phyloP scores from a whole-genome alignment of 2,329 filamentous ascomycete genomes.

The Colletotrichum eremochloae region DNA sequence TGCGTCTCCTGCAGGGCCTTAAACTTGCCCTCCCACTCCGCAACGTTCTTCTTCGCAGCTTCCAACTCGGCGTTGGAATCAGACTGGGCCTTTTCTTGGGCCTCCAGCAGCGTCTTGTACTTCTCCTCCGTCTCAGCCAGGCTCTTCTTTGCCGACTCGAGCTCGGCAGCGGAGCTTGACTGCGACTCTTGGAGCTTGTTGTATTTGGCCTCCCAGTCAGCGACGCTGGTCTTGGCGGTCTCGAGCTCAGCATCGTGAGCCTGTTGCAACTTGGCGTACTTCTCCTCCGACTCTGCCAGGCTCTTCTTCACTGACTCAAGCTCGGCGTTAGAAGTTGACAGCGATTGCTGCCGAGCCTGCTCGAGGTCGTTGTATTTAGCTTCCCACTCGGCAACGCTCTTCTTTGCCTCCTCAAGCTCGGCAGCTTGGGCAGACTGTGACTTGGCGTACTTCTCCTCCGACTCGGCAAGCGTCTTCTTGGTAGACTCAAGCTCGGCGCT shows the following conservation, averaged over 20 bases:
- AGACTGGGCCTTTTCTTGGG: slow-evolving; percentile 16
- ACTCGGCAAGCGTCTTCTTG: slow-evolving; percentile 40
- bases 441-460: slow-evolving; percentile 44
- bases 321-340: slow-evolving; percentile 17
- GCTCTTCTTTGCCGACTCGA: slow-evolving; percentile 32
- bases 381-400: slow-evolving; percentile 46
- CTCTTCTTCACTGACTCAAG: slow-evolving; percentile 30
- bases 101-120: slow-evolving; percentile 41
- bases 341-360: slow-evolving; percentile 18
- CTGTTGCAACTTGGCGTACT: slow-evolving; percentile 44
- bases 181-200: slow-evolving; percentile 21
- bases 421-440: slow-evolving; percentile 47
- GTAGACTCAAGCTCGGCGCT: slow-evolving; percentile 37
- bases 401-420: slow-evolving; percentile 48
- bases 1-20: slow-evolving; percentile 47
- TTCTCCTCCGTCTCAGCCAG: slow-evolving; percentile 45
- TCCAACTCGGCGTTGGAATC: slow-evolving; percentile 34
- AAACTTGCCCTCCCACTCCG: slow-evolving; percentile 49
- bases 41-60: slow-evolving; percentile 32
- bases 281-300: slow-evolving; percentile 44
- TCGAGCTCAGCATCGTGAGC: slow-evolving; percentile 49
- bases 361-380: slow-evolving; percentile 44
- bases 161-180: slow-evolving; percentile 19
- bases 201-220: slow-evolving; percentile 48
- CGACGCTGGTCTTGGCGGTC: slow-evolving; percentile 47